phyloP scores from a whole-genome alignment of 495 filamentous ascomycete genomes.

The Trichoderma gamsii region DNA sequence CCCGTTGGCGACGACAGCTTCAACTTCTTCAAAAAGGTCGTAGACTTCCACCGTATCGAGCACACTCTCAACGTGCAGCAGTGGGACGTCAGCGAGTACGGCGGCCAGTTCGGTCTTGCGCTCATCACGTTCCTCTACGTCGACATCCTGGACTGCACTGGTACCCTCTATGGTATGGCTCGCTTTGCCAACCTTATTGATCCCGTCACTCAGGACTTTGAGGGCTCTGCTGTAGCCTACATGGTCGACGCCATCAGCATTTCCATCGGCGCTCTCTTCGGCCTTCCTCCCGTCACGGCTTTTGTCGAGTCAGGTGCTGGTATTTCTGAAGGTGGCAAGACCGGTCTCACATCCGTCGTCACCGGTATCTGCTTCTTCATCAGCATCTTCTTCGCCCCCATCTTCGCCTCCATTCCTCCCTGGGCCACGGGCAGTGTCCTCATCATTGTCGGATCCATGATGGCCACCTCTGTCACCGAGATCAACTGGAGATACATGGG shows the following conservation, averaged over 20 bases:
- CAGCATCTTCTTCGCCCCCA: conserved; percentile 77
- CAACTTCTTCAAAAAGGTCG: conserved; percentile 79
- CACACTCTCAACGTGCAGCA: conserved; percentile 58
- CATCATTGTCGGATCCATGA: conserved; percentile 73
- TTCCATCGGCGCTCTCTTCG: conserved; percentile 69
- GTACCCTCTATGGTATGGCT: conserved; percentile 79
- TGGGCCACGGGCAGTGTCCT: conserved; percentile 83
- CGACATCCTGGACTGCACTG: conserved; percentile 73
- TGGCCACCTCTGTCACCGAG: conserved; percentile 65
- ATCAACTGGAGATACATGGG: conserved; percentile 82
- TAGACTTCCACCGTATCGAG: conserved; percentile 68
- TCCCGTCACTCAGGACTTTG: conserved; percentile 67
- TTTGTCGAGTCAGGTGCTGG: conserved; percentile 80
- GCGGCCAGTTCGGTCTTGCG: conserved; percentile 66
- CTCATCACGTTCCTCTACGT: conserved; percentile 82
- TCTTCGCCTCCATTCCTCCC: conserved; percentile 76
- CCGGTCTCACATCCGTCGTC: conserved; percentile 70
- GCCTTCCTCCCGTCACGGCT: conserved; percentile 69
- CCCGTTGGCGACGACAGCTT: conserved; percentile 57
- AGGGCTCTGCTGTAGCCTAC: conserved; percentile 70
- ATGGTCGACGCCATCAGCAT: conserved; percentile 72
- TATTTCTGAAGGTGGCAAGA: conserved; percentile 76
- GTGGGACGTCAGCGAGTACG: conserved; percentile 57
- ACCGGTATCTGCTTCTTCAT: conserved; percentile 80
- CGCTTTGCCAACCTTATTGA: conserved; percentile 70